Base-by-base conservation (phyloP, 1,139 yeast genomes). In the Hyphopichia pseudoburtonii region DNA sequence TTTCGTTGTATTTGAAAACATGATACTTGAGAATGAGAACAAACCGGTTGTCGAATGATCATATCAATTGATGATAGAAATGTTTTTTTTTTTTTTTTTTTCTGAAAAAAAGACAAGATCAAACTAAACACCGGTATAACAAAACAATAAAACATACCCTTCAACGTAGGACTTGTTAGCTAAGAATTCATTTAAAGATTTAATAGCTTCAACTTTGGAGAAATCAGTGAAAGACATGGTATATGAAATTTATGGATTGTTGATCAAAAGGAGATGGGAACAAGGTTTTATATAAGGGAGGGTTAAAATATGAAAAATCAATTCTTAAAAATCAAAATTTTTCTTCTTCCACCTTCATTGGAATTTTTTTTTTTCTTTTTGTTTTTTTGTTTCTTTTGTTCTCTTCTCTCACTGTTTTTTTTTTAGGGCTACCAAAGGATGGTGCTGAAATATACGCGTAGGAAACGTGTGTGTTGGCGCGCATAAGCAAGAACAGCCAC, bases 81-180 rank as follows among this genome's bases (percentile, higher is more conserved):
- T n/a, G n/a, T n/a, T n/a, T n/a, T n/a, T n/a, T n/a, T n/a, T n/a
- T n/a, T n/a, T n/a, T n/a, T n/a, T n/a, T n/a, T n/a, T n/a, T n/a
- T n/a, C n/a, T n/a, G n/a, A n/a, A n/a, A n/a, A n/a, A n/a, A n/a
- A n/a, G n/a, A n/a, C n/a, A n/a, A n/a, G n/a, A n/a, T n/a, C n/a
- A n/a, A n/a, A n/a, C n/a, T n/a, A n/a, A n/a, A n/a, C n/a, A n/a
- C n/a, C n/a, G n/a, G n/a, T n/a, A n/a, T n/a, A n/a, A n/a, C n/a
- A n/a, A n/a, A 28, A 17, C 17, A 17, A 11, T 30, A 30, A 36
- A 37, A 77, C 95, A 68, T 84, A 87, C 95, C 96, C 96, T 66
- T 86, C 92, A 59, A 89, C 64, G 86, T 88, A 89, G 52, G 95
- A 85, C 79, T 88, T 86, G 73, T 86, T 90, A 70, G 84, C 87